Base-by-base conservation (phyloP, 768 basidiomycete species). In the Hemileccinum rubropunctum region DNA sequence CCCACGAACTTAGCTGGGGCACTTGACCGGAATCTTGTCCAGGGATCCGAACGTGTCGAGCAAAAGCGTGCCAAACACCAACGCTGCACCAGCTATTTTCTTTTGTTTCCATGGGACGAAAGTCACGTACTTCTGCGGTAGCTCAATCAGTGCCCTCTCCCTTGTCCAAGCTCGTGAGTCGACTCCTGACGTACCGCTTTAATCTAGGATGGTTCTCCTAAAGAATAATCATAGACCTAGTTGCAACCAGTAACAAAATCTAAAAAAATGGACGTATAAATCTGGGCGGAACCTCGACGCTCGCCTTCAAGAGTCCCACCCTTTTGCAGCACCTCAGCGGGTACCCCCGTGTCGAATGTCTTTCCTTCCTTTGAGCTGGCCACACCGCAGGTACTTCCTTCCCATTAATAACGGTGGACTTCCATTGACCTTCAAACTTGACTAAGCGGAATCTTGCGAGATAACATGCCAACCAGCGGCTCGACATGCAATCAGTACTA, bases 61-160 rank as follows among this genome's bases (percentile, higher is more conserved):
- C 83, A 95, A 80, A 30, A 95, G 74, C 2, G 90, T 83, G 0
- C 94, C 94, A 59, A 94, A 91, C 0, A 93, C 93, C 66, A 97
- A 68, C 0, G 91, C 88, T n/a, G n/a, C n/a, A n/a, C n/a, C n/a
- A n/a, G n/a, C 88, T 90, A 48, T 33, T 23, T 3, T 23, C 6
- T 23, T 23, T 23, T 6, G 6, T 1, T 20, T 33, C 7, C 14
- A 21, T 39, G 3, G 8, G 38, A 1, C 4, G 12, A 33, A 38
- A 26, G 26, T 35, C 6, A 57, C 72, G 6, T 37, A 85, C 91
- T 74, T 97, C 94, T 5, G 91, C 93, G 37, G 89, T 91, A 0
- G 90, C 89, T 78, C 90, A 95, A 64, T 95, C 92, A 28, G 95
- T 67, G 1, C 86, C 87, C 17, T 73, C 73, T 2, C 82, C 88